These are phyloP conservation scores for Phialophora chinensis DNA, from an alignment of 2,329 filamentous ascomycete species.

Conservation along the genomic window DNA sequence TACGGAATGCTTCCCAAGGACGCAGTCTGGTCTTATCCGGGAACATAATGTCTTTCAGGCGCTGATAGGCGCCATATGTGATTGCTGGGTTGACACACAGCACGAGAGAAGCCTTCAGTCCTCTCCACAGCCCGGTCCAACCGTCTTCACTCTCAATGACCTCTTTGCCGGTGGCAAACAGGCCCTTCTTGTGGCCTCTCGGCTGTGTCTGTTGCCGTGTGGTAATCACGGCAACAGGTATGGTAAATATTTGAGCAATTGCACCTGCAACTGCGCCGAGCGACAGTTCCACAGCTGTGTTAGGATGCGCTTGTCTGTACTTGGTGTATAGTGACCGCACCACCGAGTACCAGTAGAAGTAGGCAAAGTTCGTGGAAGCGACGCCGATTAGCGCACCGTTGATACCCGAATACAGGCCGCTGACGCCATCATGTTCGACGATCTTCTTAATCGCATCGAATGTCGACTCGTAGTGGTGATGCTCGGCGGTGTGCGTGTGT, in stretches of 20 bases:
- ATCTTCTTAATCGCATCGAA: conserved; percentile 90
- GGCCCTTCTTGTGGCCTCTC: conserved; percentile 81
- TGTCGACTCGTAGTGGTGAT: conserved; percentile 82
- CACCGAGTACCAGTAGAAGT: conserved; percentile 98
- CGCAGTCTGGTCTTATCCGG: conserved; percentile 76
- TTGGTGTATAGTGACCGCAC: conserved; percentile 78
- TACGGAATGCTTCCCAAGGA: conserved; percentile 89
- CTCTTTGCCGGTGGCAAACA: conserved; percentile 85
- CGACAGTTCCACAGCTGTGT: conserved; percentile 80
- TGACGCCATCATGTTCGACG: conserved; percentile 75
- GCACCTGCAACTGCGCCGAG: conserved; percentile 89
- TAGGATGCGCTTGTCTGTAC: conserved; percentile 65
- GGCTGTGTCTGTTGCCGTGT: conserved; percentile 93
- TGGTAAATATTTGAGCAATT: conserved; percentile 92
- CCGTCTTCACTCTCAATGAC: conserved; percentile 91
- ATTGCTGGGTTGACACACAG: conserved; percentile 96
- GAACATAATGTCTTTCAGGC: conserved; percentile 77
- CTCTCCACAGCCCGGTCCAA: conserved; percentile 87
- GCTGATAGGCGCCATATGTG: conserved; percentile 95
- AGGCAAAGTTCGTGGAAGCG: conserved; percentile 97
- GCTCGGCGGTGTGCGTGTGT: conserved; percentile 53
- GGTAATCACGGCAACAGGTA: conserved; percentile 92
- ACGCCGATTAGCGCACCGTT: conserved; percentile 86
- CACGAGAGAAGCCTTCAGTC: conserved; percentile 92
- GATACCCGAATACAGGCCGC: conserved; percentile 88